Conservation (phyloP, 2,329 filamentous ascomycete species). For the Nigrospora sphaerica region DNA sequence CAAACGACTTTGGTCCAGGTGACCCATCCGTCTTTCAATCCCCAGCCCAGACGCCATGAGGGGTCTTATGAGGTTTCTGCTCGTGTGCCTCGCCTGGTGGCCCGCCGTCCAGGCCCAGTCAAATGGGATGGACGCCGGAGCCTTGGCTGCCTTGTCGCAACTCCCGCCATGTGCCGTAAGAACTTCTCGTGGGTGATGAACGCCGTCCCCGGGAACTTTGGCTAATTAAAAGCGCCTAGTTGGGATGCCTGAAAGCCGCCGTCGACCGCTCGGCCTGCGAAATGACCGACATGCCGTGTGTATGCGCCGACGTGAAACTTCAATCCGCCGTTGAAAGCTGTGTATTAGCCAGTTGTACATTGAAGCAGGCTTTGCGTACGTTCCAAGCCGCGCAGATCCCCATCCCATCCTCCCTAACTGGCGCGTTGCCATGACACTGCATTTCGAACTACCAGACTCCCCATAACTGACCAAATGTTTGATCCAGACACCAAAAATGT, state of each 20-base stretch:
- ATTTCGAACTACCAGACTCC: not conserved
- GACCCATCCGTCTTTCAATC: no score
- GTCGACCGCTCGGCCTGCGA: slow-evolving; percentile 18
- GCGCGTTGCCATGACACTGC: no score
- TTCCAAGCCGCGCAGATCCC: not conserved
- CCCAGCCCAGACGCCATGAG: no score
- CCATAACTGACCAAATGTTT: slow-evolving; percentile 7
- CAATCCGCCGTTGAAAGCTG: slow-evolving; percentile 17
- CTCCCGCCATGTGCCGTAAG: slow-evolving; percentile 25
- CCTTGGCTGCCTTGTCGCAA: slow-evolving; percentile 4
- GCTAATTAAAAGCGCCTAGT: slow-evolving; percentile 7
- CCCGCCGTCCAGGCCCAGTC: not conserved
- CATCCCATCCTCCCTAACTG: not conserved
- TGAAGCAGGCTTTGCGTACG: slow-evolving; percentile 24
- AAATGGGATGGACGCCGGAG: not conserved
- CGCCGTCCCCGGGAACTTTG: no score
- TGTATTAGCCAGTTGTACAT: slow-evolving; percentile 18
- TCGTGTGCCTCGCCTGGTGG: not conserved
- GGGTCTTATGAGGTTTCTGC: not conserved
- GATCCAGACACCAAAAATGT: slow-evolving; percentile 7
- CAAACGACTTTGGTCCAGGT: no score
- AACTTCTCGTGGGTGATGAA: no score
- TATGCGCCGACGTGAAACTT: slow-evolving; percentile 21
- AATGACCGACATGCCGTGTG: slow-evolving; percentile 19
- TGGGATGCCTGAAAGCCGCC: slow-evolving; percentile 15